These are phyloP conservation scores for Theileria luwenshuni DNA, from an alignment of 169 alveolate genomes.

Conservation along the genomic window DNA sequence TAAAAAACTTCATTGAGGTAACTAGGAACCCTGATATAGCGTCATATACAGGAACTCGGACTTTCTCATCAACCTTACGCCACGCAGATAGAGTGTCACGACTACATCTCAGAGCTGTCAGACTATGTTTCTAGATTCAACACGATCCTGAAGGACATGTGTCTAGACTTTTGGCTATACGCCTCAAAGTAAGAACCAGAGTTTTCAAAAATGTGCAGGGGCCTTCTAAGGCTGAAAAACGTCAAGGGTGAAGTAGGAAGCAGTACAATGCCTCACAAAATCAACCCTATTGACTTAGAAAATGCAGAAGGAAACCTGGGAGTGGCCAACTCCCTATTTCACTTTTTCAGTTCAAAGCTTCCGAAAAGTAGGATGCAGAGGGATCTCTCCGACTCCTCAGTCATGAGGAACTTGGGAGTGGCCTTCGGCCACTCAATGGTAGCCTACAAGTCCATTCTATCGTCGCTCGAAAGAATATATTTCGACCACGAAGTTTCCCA, in stretches of 20 bases:
- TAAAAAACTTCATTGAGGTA: slow-evolving; percentile 78
- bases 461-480: slow-evolving; percentile 84
- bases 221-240: slow-evolving; percentile 61
- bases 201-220: not conserved
- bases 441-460: slow-evolving; percentile 79
- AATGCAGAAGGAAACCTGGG: slow-evolving; percentile 96
- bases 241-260: slow-evolving; percentile 92
- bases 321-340: slow-evolving; percentile 86
- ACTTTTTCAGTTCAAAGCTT: slow-evolving; percentile 82
- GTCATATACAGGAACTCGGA: slow-evolving; percentile 74
- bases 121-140: slow-evolving; percentile 82
- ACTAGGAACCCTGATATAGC: not conserved
- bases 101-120: slow-evolving; percentile 86
- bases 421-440: slow-evolving; percentile 84
- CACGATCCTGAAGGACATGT: slow-evolving; percentile 86
- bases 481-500: slow-evolving; percentile 71
- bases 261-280: slow-evolving; percentile 98
- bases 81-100: slow-evolving; percentile 95
- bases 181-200: slow-evolving; percentile 72
- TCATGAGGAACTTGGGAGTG: slow-evolving; percentile 90
- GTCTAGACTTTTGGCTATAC: slow-evolving; percentile 94
- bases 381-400: slow-evolving; percentile 94
- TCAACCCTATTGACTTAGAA: slow-evolving; percentile 95
- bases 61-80: slow-evolving; percentile 88
- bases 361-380: slow-evolving; percentile 92